These are phyloP conservation scores for Pestalotiopsis fici DNA, from an alignment of 2,329 filamentous ascomycete genomes.

Conservation along the genomic window DNA sequence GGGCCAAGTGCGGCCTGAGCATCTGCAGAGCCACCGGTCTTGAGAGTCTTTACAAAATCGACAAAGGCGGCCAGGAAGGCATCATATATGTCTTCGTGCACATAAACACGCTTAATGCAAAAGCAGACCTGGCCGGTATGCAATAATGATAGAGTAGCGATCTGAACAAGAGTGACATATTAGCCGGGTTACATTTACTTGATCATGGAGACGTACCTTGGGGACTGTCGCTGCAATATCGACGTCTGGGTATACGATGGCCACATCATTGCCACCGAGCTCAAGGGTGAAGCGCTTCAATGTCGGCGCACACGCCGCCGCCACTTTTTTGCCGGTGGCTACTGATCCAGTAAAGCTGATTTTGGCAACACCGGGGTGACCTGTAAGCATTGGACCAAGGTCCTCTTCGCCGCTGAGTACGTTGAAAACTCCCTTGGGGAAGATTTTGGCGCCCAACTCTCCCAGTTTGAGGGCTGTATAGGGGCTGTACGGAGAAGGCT, in stretches of 20 bases:
- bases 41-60: conserved; percentile 13
- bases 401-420: conserved; percentile 42
- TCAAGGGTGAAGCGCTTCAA: conserved; percentile 58
- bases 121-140: conserved; percentile 1
- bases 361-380: background rate
- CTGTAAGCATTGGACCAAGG: conserved; percentile 34
- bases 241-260: conserved; percentile 51
- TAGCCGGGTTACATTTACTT: background rate
- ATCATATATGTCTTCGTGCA: conserved; percentile 12
- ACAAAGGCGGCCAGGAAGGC: conserved; percentile 44
- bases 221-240: conserved; percentile 26
- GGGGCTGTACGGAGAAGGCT: conserved; percentile 46
- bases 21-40: conserved; percentile 9
- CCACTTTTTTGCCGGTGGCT: conserved; percentile 56
- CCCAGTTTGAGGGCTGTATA: conserved; percentile 38
- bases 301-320: conserved; percentile 49
- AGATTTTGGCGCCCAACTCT: conserved; percentile 38
- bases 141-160: background rate
- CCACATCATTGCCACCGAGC: conserved; percentile 56
- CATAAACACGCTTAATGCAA: background rate
- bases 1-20: conserved; percentile 15
- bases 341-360: conserved; percentile 49
- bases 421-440: conserved; percentile 46
- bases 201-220: background rate
- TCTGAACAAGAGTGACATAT: background rate